Evolutionary conservation across 805 yeast species (phyloP), one percentile per base, ranked within the genome.

Genomic region (Metschnikowia colocasiae): DNA sequence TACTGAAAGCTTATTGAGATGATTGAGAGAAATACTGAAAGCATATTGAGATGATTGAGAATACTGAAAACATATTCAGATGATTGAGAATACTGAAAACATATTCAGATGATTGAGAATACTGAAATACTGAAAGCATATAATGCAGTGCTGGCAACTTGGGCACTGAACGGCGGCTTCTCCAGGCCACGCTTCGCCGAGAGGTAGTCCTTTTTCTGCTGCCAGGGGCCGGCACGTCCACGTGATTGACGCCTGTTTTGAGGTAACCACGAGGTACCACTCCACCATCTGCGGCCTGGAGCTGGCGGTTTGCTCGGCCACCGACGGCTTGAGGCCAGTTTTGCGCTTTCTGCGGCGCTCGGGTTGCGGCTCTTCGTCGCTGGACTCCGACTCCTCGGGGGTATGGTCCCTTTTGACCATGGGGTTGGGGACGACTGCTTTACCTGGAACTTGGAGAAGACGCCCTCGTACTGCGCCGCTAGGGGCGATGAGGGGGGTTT

Each of bases 221-320:
- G 80, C 99, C 99, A 92, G 63, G 94, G 0, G 67, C 59, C 0
- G 98, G 98, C 1, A 92, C 88, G 1, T 81, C 87, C 0, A 91
- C 82, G 1, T 69, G 74, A 53, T 88, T 87, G 47, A 80, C 82
- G 30, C 71, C 66, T 0, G 83, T 68, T 60, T 91, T 92, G 42
- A 92, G 63, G 19, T 75, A 69, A 87, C 80, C 12, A 81, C 71
- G 18, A 90, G 60, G 40, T 70, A 80, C 95, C 95, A 85, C 53
- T 90, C 95, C 1, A 92, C 83, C 3, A 82, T 60, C 48, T 87
- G 88, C 0, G 98, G 97, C 23, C 69, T 68, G 1, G 66, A 54
- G 0, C 86, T 73, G 19, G 71, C 62, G 0, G 85, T 73, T 60
- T 91, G 68, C 7, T 74, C 70, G 0, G 91, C 80, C 13, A 92